Conservation (phyloP, 371 early-diverging fungal species). For the Circinella umbellata region DNA sequence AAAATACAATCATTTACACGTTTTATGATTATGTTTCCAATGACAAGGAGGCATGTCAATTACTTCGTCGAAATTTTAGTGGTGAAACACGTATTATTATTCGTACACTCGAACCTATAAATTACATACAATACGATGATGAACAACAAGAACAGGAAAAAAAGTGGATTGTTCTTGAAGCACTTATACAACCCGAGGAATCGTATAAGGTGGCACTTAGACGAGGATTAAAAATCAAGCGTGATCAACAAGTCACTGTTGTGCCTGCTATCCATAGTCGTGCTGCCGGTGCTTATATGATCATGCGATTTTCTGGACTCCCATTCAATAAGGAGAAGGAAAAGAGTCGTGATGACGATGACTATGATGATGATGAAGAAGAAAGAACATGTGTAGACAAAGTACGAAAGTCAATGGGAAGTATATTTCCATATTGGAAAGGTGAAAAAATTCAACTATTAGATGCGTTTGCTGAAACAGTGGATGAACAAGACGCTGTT, state of each 20-base stretch:
- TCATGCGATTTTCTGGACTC: constrained; percentile 4
- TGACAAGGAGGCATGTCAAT: constrained; percentile 9
- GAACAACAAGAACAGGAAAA: background rate
- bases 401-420: background rate
- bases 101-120: background rate
- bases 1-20: background rate
- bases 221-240: constrained; percentile 2
- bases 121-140: background rate
- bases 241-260: constrained; percentile 1
- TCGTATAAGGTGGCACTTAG: background rate
- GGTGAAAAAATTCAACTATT: background rate
- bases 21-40: constrained; percentile 1
- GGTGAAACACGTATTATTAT: constrained; percentile 6
- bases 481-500: constrained; percentile 4
- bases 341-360: background rate
- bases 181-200: background rate
- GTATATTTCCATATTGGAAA: background rate
- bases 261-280: constrained; percentile 5
- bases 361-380: background rate
- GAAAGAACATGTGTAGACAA: background rate
- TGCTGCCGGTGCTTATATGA: constrained; percentile 14
- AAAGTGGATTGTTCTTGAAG: constrained; percentile 7
- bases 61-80: constrained; percentile 14
- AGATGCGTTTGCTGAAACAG: background rate
- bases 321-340: background rate